Evolutionary conservation across 2,329 filamentous ascomycete species (phyloP), one percentile per base, ranked within the genome.

Genomic region (Clonostachys chloroleuca): DNA sequence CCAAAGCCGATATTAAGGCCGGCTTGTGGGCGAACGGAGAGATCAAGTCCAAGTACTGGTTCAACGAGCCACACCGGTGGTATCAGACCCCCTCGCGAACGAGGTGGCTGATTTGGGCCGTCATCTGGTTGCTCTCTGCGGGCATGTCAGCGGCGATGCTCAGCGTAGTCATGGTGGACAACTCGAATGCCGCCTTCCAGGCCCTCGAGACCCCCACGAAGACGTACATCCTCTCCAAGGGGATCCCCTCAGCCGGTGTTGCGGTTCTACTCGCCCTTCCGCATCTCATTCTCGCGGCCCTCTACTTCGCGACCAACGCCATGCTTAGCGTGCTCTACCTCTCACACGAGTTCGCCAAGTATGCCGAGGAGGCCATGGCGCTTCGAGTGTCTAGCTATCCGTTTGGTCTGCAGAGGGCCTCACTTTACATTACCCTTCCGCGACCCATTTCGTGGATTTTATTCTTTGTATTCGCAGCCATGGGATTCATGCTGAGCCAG

Each of bases 361-460:
- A 71, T 54, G 68, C 69, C 4, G 47, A 64, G 2, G 44, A 60
- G 14, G 10, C 47, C 51, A 8, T 47, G 48, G 40, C 62, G 37
- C 64, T 80, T 24, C 72, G 77, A 34, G 68, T 80, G 34, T 77
- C 72, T 5, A 73, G 71, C 2, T 55, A 60, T 42, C 67, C 73
- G 0, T 57, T 62, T 36, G 75, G 75, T 44, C 54, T 56, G 34
- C 77, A 80, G 60, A 68, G 60, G 0, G 67, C 70, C 2, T 74
- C 71, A 8, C 63, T 78, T 0, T 75, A 70, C 56, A 65, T 80
- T 13, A 78, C 77, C 1, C 63, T 80, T 1, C 77, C 77, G 2
- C 66, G 69, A 3, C 65, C 68, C 3, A 59, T 67, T 12, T 75
- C 71, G 14, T 72, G 70, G 69, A 47, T 67, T 3, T 64, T 80